Conservation (phyloP, 1,139 yeast genomes). For the Scheffersomyces titani region DNA sequence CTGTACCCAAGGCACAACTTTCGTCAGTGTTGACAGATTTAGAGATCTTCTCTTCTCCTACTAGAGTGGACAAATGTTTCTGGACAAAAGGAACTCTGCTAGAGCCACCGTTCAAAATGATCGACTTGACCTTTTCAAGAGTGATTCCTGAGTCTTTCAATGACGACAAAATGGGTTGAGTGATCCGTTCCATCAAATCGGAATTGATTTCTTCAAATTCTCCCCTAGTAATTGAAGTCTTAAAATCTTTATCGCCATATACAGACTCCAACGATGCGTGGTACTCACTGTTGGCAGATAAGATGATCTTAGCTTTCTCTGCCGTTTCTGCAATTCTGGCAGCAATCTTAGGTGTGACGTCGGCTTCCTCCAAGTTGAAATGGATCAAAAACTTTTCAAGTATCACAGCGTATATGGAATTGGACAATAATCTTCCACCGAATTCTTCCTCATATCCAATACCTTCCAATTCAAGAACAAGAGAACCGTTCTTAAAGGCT, state of each 20-base stretch:
- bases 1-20: slow-evolving; percentile 87
- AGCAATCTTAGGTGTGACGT: slow-evolving; percentile 55
- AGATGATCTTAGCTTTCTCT: slow-evolving; percentile 80
- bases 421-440: slow-evolving; percentile 79
- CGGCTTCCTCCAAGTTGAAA: slow-evolving; percentile 36
- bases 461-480: slow-evolving; percentile 64
- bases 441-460: slow-evolving; percentile 64
- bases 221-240: slow-evolving; percentile 61
- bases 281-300: slow-evolving; percentile 86
- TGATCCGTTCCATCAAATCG: slow-evolving; percentile 45
- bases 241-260: slow-evolving; percentile 72
- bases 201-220: slow-evolving; percentile 69
- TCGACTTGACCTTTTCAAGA: slow-evolving; percentile 54
- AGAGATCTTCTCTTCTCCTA: slow-evolving; percentile 67
- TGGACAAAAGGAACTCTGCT: slow-evolving; percentile 90
- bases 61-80: slow-evolving; percentile 50
- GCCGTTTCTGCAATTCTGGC: slow-evolving; percentile 79
- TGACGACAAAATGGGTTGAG: slow-evolving; percentile 58
- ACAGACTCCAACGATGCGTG: slow-evolving; percentile 70
- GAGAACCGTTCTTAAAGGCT: slow-evolving; percentile 41
- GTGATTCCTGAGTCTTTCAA: slow-evolving; percentile 33
- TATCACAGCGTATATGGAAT: slow-evolving; percentile 60
- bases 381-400: slow-evolving; percentile 54
- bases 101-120: slow-evolving; percentile 88
- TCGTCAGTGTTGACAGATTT: slow-evolving; percentile 96